Percentiles rank a stretch among this genome's conserved stretches.
Evolutionary conservation across 2,329 filamentous ascomycete species (phyloP).

Genomic region (Corniculantispora saksenae): DNA sequence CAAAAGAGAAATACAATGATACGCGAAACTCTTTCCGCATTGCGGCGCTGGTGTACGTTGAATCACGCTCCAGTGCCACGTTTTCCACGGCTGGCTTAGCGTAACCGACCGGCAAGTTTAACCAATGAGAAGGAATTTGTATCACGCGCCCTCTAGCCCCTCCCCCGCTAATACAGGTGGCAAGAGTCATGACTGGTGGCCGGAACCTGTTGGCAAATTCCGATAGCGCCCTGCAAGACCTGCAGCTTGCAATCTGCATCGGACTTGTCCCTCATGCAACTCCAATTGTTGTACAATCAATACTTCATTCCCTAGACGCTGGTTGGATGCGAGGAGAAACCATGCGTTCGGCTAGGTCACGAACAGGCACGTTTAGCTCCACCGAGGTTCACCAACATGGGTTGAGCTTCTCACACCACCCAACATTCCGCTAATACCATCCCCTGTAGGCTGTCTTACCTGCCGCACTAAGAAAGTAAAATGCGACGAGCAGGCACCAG

Average conservation of each 20-base stretch:
- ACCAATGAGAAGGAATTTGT: background rate
- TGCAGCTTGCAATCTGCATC: background rate
- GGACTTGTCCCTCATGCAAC: background rate
- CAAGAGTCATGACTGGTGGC: background rate
- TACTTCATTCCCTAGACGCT: background rate
- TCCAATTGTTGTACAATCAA: background rate
- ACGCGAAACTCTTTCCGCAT: too few relatives aligned
- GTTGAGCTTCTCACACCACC: background rate
- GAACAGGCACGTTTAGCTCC: background rate
- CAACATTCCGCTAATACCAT: background rate
- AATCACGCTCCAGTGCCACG: background rate
- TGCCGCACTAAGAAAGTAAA: constrained; percentile 18
- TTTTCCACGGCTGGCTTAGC: background rate
- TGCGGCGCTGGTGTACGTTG: background rate
- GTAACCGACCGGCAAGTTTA: background rate
- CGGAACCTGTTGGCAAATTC: background rate
- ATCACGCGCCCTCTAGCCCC: too few relatives aligned
- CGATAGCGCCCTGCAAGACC: background rate
- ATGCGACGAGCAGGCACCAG: constrained; percentile 16
- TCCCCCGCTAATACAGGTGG: background rate
- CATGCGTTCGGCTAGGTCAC: background rate
- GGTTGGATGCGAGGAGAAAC: background rate
- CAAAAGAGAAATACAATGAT: background rate
- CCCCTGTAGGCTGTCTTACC: constrained; percentile 10
- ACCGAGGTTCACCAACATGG: background rate